These are phyloP conservation scores for Bimuria novae-zelandiae DNA, from an alignment of 2,329 filamentous ascomycete genomes.

Conservation along the genomic window DNA sequence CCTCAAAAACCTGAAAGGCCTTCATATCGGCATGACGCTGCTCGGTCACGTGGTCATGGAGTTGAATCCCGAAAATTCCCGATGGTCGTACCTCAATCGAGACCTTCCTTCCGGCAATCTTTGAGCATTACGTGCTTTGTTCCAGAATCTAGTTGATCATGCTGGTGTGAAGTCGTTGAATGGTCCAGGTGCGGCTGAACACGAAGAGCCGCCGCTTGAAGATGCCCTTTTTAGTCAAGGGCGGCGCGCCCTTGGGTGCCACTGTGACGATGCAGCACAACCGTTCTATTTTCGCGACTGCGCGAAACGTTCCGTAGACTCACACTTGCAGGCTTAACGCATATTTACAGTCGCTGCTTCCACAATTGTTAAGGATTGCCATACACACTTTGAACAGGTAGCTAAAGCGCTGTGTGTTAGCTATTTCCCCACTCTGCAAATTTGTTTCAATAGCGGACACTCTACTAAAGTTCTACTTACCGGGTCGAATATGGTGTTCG, in stretches of 20 bases:
- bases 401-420: too few species aligned
- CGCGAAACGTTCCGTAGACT: background rate
- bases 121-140: too few species aligned
- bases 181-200: conserved; percentile 7
- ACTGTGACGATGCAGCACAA: background rate
- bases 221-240: conserved; percentile 4
- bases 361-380: too few species aligned
- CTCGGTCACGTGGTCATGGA: too few species aligned
- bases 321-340: background rate
- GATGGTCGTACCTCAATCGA: too few species aligned
- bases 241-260: background rate
- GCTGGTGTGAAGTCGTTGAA: background rate
- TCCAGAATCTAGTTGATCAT: too few species aligned
- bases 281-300: background rate
- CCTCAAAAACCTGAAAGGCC: too few species aligned
- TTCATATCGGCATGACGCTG: too few species aligned
- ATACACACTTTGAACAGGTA: background rate
- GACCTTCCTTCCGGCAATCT: too few species aligned
- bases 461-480: background rate
- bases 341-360: too few species aligned
- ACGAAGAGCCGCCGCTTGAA: background rate
- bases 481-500: conserved; percentile 26
- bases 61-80: too few species aligned
- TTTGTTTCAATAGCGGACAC: background rate
- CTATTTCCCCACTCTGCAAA: background rate